Evolutionary conservation across 2,329 filamentous ascomycete genomes (phyloP).

Genomic region (Claviceps sp.): DNA sequence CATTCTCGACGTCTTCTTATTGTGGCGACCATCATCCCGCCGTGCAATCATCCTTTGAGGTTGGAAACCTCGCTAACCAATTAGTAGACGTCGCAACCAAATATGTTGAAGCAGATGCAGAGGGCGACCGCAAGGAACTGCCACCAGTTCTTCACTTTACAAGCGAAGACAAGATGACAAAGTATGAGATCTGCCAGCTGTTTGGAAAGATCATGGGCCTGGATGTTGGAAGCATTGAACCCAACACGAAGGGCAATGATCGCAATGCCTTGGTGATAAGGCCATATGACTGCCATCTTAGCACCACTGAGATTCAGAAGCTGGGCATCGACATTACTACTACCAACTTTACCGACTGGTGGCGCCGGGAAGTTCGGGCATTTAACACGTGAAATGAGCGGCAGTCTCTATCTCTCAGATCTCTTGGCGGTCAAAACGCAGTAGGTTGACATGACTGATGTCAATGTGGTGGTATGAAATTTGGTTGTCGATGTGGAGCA

Average conservation of each 20-base stretch:
- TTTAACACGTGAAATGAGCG: slow-evolving; percentile 34
- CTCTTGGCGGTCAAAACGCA: neutral
- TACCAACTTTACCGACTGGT: slow-evolving; percentile 69
- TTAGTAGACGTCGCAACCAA: slow-evolving; percentile 52
- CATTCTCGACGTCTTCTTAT: neutral
- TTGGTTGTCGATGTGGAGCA: neutral
- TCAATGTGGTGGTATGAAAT: neutral
- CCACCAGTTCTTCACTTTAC: slow-evolving; percentile 72
- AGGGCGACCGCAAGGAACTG: slow-evolving; percentile 36
- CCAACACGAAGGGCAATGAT: slow-evolving; percentile 60
- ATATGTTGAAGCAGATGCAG: slow-evolving; percentile 40
- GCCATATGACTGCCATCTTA: slow-evolving; percentile 80
- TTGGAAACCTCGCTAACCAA: neutral
- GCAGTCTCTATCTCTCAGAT: neutral
- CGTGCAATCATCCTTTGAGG: neutral
- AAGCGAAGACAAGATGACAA: slow-evolving; percentile 75
- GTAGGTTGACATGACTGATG: neutral
- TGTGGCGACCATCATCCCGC: neutral
- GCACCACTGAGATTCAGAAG: slow-evolving; percentile 58
- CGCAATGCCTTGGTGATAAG: slow-evolving; percentile 59
- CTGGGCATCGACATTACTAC: slow-evolving; percentile 64
- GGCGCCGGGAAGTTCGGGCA: slow-evolving; percentile 51
- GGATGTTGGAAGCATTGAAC: slow-evolving; percentile 51
- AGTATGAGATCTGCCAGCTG: slow-evolving; percentile 73
- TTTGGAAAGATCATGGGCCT: slow-evolving; percentile 72